Evolutionary conservation across 805 yeast species (phyloP).

Genomic region (Yamadazyma tumulicola): DNA sequence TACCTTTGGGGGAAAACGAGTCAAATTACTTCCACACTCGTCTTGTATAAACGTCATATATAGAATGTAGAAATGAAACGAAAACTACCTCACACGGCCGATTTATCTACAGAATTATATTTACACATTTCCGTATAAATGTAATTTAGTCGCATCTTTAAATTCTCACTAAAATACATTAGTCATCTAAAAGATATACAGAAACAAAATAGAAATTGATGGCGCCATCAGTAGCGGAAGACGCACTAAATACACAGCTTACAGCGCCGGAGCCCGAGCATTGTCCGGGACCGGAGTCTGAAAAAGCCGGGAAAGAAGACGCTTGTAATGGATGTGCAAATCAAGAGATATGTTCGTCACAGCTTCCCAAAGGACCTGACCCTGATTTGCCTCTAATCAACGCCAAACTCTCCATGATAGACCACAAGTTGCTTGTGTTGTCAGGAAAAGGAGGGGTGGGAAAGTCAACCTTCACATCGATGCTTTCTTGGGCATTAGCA

Average conservation of each 20-base stretch:
- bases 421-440: conserved; percentile 76
- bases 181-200: too few species aligned
- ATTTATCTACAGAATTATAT: too few species aligned
- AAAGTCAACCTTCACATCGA: conserved; percentile 90
- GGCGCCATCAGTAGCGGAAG: conserved; percentile 21
- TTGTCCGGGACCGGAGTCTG: conserved; percentile 98
- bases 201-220: too few species aligned
- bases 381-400: conserved; percentile 82
- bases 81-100: too few species aligned
- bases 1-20: conserved; percentile 48
- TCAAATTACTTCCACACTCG: conserved; percentile 25
- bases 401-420: conserved; percentile 56
- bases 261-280: conserved; percentile 64
- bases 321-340: conserved; percentile 96
- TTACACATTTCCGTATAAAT: too few species aligned
- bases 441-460: conserved; percentile 97
- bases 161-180: too few species aligned
- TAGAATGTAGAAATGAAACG: too few species aligned
- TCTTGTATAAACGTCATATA: too few species aligned
- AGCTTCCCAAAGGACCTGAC: conserved; percentile 88
- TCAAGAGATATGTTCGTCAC: conserved; percentile 80
- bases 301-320: conserved; percentile 87
- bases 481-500: conserved; percentile 96
- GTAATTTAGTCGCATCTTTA: too few species aligned
- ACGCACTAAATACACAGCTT: conserved; percentile 13